These are phyloP conservation scores for Neonectria ditissima DNA, from an alignment of 2,329 filamentous ascomycete species.

Conservation along the genomic window DNA sequence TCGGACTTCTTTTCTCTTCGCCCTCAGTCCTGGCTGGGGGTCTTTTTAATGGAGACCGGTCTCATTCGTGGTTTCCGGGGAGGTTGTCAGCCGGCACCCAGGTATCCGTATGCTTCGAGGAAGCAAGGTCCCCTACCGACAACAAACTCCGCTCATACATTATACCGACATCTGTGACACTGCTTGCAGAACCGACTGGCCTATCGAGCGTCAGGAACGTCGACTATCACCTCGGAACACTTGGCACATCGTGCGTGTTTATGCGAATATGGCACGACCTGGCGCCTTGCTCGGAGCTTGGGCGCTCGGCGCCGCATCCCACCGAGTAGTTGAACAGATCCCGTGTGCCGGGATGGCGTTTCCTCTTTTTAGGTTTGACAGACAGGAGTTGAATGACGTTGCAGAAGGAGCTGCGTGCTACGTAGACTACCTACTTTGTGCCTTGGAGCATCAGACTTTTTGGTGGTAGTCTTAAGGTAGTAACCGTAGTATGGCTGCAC, in stretches of 20 bases:
- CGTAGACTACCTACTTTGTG: too few relatives aligned
- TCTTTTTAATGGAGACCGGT: neutral
- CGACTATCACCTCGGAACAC: neutral
- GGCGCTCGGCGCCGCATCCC: constrained; percentile 5
- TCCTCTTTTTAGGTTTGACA: constrained; percentile 9
- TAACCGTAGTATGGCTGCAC: neutral
- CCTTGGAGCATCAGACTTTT: neutral
- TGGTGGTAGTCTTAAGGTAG: neutral
- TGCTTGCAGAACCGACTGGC: neutral
- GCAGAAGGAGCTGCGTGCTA: neutral
- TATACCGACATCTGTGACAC: neutral
- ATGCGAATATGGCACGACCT: constrained; percentile 42
- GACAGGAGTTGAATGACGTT: neutral
- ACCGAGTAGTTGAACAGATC: neutral
- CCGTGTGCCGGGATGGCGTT: constrained; percentile 8
- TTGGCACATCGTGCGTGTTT: constrained; percentile 5
- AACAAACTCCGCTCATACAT: neutral
- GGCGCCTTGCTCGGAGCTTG: constrained; percentile 9
- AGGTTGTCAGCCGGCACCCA: neutral
- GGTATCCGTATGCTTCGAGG: neutral
- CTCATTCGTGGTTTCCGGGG: neutral
- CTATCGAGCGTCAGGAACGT: neutral
- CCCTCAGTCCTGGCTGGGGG: neutral
- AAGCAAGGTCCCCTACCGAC: neutral
- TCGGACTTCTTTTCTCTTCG: neutral